Evolutionary conservation across 2,329 filamentous ascomycete genomes (phyloP), one percentile per base, ranked within the genome.

Genomic region (Aureobasidium sp.): DNA sequence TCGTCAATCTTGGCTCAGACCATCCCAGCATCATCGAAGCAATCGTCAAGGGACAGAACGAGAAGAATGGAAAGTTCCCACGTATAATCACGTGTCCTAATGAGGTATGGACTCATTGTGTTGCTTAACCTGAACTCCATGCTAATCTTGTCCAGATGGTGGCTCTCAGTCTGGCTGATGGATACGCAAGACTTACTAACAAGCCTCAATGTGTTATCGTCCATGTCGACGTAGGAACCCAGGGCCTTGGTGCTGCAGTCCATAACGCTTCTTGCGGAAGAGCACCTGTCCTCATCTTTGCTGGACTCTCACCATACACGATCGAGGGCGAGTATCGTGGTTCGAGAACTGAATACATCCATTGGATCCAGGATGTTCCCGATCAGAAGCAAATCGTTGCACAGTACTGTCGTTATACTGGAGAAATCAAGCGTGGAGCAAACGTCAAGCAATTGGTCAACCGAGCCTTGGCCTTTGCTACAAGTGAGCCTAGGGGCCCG

Each of bases 361-460:
- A 93, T 72, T 93, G 89, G 88, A 87, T 92, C 36, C 89, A 93
- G 69, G 88, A 93, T 73, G 87, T 91, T 3, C 89, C 87, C 0
- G 88, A 93, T 68, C 90, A 93, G 72, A 90, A 88, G 72, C 82
- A 85, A 68, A 92, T 96, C 63, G 78, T 96, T 3, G 79, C 83
- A 0, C 91, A 96, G 76, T 96, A 96, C 74, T 96, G 91, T 72
- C 83, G 91, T 10, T 96, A 94, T 69, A 77, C 86, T 0, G 90
- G 81, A 3, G 91, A 96, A 76, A 86, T 96, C 73, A 92, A 91
- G 76, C 87, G 88, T 2, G 90, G 90, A 16, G 83, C 83, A 70
- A 96, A 95, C 69, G 84, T 95, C 63, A 95, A 95, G 79, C 90
- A 96, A 76, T 86, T 95, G 76, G 89, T 96, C 63, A 91, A 91